These are phyloP conservation scores for Myriosclerotinia scirpicola DNA, from an alignment of 2,329 filamentous ascomycete genomes.

Conservation along the genomic window DNA sequence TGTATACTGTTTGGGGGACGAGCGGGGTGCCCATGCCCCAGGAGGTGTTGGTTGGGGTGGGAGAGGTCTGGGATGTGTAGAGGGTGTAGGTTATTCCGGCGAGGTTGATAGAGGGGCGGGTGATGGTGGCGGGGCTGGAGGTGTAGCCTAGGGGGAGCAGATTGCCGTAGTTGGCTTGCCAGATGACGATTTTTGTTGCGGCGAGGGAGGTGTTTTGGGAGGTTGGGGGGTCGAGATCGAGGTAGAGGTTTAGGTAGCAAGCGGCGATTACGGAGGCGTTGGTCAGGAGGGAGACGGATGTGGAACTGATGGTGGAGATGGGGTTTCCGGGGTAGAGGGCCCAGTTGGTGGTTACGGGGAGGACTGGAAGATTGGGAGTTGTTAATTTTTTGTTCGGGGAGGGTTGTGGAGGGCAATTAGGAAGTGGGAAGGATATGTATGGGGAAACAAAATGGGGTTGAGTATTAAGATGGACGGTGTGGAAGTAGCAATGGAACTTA, in stretches of 20 bases:
- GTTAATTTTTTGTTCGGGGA: too few species aligned
- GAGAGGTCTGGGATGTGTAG: not conserved
- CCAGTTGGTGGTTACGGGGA: slow-evolving; percentile 1
- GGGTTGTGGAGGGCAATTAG: too few species aligned
- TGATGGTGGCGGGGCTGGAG: not conserved
- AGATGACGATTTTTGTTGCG: slow-evolving; percentile 2
- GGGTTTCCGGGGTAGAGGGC: not conserved
- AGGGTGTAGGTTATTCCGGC: not conserved
- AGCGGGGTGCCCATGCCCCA: not conserved
- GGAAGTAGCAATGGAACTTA: too few species aligned
- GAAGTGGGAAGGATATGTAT: too few species aligned
- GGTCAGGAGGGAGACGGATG: too few species aligned
- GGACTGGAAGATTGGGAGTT: not conserved
- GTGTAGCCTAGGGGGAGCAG: not conserved
- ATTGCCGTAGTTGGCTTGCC: slow-evolving; percentile 8
- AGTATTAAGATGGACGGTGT: too few species aligned
- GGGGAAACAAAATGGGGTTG: too few species aligned
- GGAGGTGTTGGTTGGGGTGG: rapidly evolving
- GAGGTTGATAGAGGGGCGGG: not conserved
- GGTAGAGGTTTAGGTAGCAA: too few species aligned
- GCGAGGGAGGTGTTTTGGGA: too few species aligned
- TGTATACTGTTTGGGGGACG: slow-evolving; percentile 7
- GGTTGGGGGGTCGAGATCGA: too few species aligned
- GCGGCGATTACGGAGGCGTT: too few species aligned
- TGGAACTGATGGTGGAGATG: too few species aligned